Base-by-base conservation (phyloP, 352 stramenopile genomes). In the Globisporangium canariense region DNA sequence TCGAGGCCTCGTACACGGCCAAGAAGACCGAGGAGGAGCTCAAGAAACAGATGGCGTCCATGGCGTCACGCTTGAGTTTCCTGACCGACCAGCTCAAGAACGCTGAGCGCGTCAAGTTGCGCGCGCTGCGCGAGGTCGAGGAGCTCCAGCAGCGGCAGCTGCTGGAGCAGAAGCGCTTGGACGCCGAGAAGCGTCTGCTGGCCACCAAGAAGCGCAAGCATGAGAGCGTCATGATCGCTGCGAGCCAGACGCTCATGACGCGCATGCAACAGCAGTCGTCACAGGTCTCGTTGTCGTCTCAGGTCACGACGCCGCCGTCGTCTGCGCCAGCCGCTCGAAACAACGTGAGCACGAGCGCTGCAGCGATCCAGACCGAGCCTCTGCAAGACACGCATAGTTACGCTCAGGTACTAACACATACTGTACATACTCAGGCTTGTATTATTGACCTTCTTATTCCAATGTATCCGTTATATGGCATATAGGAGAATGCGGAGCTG, bases 201-300 rank as follows among this genome's bases (percentile, higher is more conserved):
- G 81, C 78, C 13, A 87, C 75, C 47, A 86, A 83, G 66, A 76
- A 81, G 40, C 81, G 83, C 60, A 88, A 88, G 40, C 79, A 90
- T 10, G 72, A 79, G 46, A 83, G 65, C 40, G 73, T 77, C 20
- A 47, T 77, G 43, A 58, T 85, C 10, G 76, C 73, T 1, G 73
- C 79, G 11, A 91, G 79, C 52, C 85, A 91, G 62, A 75, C 71
- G 47, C 60, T 74, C 20, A 74, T 58, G 65, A 49, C 53, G 36
- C 60, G 32, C 4, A 66, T 66, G 25, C 62, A 41, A 43, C 71
- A 74, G 5, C 60, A 73, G 22, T 64, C 49, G 67, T 34, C 68
- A 72, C 20, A 70, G 75, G 40, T 60, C 36, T 45, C 46, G 10
- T 45, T 32, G 10, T 58, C 60, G n/a, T 49, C 43, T 9, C 49